phyloP scores from a whole-genome alignment of 176 grass and related monocot species.

The Zoysia pacifica region DNA sequence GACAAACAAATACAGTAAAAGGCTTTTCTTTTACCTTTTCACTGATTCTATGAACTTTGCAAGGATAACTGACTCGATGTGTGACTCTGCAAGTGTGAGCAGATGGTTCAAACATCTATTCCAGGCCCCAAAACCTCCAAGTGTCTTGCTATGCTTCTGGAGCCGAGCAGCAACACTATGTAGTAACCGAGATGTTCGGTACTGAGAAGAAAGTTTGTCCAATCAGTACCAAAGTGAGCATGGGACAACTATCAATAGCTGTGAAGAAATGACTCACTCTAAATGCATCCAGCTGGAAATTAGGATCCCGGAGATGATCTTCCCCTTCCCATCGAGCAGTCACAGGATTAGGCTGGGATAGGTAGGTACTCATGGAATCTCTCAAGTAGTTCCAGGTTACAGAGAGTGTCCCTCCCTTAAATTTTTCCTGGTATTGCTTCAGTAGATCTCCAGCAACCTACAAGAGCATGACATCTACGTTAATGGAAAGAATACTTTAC shows the following conservation, averaged over 20 bases:
- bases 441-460: constrained; percentile 91
- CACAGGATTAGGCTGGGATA: constrained; percentile 91
- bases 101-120: constrained; percentile 99
- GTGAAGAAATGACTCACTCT: constrained; percentile 54
- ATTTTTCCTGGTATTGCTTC: constrained; percentile 93
- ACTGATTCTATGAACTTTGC: constrained; percentile 89
- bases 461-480: constrained; percentile 24
- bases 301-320: constrained; percentile 94
- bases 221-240: constrained; percentile 19
- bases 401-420: constrained; percentile 84
- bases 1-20: neutral
- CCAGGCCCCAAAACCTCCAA: constrained; percentile 97
- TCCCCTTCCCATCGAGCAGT: constrained; percentile 92
- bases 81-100: constrained; percentile 85
- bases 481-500: neutral
- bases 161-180: constrained; percentile 88
- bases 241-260: neutral
- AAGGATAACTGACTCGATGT: constrained; percentile 91
- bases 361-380: constrained; percentile 88
- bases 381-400: constrained; percentile 98
- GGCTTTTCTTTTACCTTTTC: constrained; percentile 54
- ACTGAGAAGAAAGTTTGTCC: constrained; percentile 47
- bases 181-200: constrained; percentile 89
- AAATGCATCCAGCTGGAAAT: constrained; percentile 95
- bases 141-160: constrained; percentile 78